phyloP scores from a whole-genome alignment of 2,329 filamentous ascomycete species.

The Aquanectria penicillioides region DNA sequence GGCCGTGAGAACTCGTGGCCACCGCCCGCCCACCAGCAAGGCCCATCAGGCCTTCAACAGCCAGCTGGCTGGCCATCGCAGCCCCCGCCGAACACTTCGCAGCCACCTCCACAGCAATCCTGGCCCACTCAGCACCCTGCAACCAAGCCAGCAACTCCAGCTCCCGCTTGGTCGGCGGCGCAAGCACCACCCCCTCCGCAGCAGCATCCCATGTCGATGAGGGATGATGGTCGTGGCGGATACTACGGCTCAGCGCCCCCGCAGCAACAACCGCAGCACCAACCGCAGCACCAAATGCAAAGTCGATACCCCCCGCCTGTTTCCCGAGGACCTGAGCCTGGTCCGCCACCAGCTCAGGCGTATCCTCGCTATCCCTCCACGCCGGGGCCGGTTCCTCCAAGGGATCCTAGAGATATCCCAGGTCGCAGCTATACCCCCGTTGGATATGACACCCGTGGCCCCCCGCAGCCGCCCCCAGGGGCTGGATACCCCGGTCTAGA shows the following conservation, averaged over 20 bases:
- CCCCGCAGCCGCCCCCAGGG: conserved; percentile 49
- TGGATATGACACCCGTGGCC: conserved; percentile 53
- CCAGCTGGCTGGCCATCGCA: conserved; percentile 44
- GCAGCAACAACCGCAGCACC: conserved; percentile 48
- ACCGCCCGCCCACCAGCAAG: conserved; percentile 35
- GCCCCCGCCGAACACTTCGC: conserved; percentile 44
- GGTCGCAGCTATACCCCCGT: conserved; percentile 59
- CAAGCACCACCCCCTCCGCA: conserved; percentile 47
- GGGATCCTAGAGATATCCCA: conserved; percentile 54
- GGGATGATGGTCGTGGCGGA: conserved; percentile 50
- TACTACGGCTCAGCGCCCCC: conserved; percentile 47
- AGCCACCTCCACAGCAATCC: conserved; percentile 47
- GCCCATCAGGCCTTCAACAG: conserved; percentile 37
- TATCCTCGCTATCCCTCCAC: conserved; percentile 58
- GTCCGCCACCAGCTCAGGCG: conserved; percentile 50
- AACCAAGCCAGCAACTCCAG: conserved; percentile 48
- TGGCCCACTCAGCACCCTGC: conserved; percentile 47
- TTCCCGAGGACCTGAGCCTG: conserved; percentile 54
- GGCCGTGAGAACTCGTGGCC: conserved; percentile 52
- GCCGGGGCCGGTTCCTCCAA: conserved; percentile 52
- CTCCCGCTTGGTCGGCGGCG: conserved; percentile 45
- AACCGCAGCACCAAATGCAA: conserved; percentile 49
- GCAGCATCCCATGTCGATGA: conserved; percentile 47
- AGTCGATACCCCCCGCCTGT: conserved; percentile 50
- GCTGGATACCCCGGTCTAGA: conserved; percentile 48